phyloP scores from a whole-genome alignment of 2,329 filamentous ascomycete genomes.

The Scopulariopsis brevicaulis region DNA sequence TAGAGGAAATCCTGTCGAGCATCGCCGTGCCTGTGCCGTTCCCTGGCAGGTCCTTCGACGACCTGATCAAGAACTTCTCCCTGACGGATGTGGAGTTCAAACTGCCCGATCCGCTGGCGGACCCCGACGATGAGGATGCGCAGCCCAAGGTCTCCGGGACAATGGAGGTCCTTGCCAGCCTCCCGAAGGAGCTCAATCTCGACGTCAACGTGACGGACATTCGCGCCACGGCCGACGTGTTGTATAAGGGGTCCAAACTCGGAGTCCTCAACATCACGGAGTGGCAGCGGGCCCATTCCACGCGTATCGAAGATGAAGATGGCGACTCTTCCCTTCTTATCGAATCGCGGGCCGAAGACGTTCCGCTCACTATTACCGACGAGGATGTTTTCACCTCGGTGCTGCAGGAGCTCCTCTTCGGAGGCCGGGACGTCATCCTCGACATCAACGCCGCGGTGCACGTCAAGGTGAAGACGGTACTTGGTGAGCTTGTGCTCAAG shows the following conservation, averaged over 20 bases:
- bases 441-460: slow-evolving; percentile 72
- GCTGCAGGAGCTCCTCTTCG: slow-evolving; percentile 70
- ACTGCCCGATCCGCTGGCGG: slow-evolving; percentile 69
- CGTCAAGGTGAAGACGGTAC: slow-evolving; percentile 67
- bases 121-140: slow-evolving; percentile 60
- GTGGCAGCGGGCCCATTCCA: slow-evolving; percentile 81
- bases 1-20: slow-evolving; percentile 67
- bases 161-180: slow-evolving; percentile 63
- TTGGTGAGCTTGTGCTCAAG: slow-evolving; percentile 72
- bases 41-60: slow-evolving; percentile 66
- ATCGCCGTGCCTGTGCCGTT: slow-evolving; percentile 78
- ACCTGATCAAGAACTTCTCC: slow-evolving; percentile 75
- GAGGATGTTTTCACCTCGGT: slow-evolving; percentile 68
- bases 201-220: slow-evolving; percentile 68
- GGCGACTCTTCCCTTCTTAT: slow-evolving; percentile 58
- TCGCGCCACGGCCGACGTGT: slow-evolving; percentile 67
- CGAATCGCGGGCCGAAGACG: slow-evolving; percentile 63
- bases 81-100: slow-evolving; percentile 77
- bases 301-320: slow-evolving; percentile 43
- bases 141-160: slow-evolving; percentile 74
- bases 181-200: slow-evolving; percentile 84
- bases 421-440: slow-evolving; percentile 55
- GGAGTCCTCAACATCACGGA: slow-evolving; percentile 67
- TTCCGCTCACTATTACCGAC: slow-evolving; percentile 74
- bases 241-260: slow-evolving; percentile 66